Base-by-base conservation (phyloP, 495 filamentous ascomycete genomes). In the Pyronema omphalodes region DNA sequence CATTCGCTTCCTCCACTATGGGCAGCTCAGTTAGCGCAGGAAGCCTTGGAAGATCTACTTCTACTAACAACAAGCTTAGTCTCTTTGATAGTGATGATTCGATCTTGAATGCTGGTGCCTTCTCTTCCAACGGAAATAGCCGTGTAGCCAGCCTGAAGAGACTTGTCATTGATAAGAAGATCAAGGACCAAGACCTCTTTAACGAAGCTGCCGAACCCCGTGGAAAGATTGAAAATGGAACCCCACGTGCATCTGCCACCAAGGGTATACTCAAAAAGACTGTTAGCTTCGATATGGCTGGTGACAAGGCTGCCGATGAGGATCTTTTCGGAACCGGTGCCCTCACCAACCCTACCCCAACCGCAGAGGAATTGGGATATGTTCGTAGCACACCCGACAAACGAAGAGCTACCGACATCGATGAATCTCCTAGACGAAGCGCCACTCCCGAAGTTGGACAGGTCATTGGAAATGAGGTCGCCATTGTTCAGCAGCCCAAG, bases 261-360 rank as follows among this genome's bases (percentile, higher is more conserved):
- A 73, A 76, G 54, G 75, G 79, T 23, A 77, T 77, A 65, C 68
- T 84, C 57, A 84, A 78, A 61, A 94, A 94, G 70, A 78, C 79
- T 53, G 91, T 95, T 51, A 94, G 86, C 68, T 96, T 96, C 60
- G 86, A 94, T 60, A 76, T 79, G 8, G 72, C 71, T 57, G 70
- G 73, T 12, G 66, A 70, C 3, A 66, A 65, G 8, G 64, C 69
- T 9, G 68, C 59, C 51, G 70, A 71, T 48, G 63, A 62, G 12
- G 66, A 65, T 47, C 66, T 69, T 23, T 63, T 68, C 12, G 69
- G 69, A 14, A 68, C 71, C 29, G 55, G 61, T 23, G 67, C 59
- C 55, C 66, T 62, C 34, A 69, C 67, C 56, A 76, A 68, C 49
- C 64, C 72, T 8, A 69, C 74, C n/a, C 78, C 78, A 6, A 76